Evolutionary conservation across 2,329 filamentous ascomycete species (phyloP).

Genomic region (Plenodomus lindquistii): DNA sequence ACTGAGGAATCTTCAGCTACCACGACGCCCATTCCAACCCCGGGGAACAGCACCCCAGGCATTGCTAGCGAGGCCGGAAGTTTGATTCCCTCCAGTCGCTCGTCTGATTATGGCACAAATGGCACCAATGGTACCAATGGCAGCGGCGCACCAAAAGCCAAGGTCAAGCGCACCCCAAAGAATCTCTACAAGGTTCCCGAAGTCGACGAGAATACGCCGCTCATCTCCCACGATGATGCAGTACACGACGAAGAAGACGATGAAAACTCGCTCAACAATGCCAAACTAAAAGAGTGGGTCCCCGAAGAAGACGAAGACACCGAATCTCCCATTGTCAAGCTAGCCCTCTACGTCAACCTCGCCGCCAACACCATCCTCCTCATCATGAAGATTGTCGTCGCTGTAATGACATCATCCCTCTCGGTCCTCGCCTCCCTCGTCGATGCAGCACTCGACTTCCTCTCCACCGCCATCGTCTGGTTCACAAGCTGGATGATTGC

Average conservation of each 20-base stretch:
- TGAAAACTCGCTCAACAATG: constrained; percentile 43
- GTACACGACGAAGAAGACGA: constrained; percentile 49
- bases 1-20: constrained; percentile 62
- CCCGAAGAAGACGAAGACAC: constrained; percentile 72
- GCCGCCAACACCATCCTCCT: constrained; percentile 76
- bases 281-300: constrained; percentile 69
- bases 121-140: constrained; percentile 19
- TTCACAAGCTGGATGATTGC: constrained; percentile 75
- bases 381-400: constrained; percentile 75
- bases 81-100: constrained; percentile 13
- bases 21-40: constrained; percentile 22
- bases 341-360: constrained; percentile 87
- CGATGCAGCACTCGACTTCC: constrained; percentile 78
- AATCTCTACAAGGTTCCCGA: constrained; percentile 76
- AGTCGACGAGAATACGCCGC: constrained; percentile 67
- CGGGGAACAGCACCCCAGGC: constrained; percentile 19
- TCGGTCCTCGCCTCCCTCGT: constrained; percentile 80
- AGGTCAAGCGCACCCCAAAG: constrained; percentile 66
- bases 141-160: constrained; percentile 31
- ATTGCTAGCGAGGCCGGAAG: constrained; percentile 18
- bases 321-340: constrained; percentile 73
- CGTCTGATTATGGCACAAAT: constrained; percentile 40
- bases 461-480: constrained; percentile 82
- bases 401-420: constrained; percentile 77
- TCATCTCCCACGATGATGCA: constrained; percentile 51